Percentiles rank a stretch among this genome's conserved stretches.
Evolutionary conservation across 495 filamentous ascomycete genomes (phyloP).

Genomic region (Apiosordaria backusii): DNA sequence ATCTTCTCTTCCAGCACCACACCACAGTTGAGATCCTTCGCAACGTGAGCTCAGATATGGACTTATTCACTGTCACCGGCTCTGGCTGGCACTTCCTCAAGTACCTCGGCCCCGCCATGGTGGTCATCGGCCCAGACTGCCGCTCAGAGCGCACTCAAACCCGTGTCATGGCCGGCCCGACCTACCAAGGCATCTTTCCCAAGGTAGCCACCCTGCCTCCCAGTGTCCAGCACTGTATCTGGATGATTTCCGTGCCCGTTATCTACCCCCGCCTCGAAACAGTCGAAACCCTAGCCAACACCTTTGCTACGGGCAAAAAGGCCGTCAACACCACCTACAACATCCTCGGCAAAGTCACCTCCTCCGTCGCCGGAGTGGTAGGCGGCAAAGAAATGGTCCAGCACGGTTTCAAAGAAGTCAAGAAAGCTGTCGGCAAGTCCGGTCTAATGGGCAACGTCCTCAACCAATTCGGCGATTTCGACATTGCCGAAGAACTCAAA

Average conservation of each 20-base stretch:
- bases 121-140: constrained; percentile 84
- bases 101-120: constrained; percentile 86
- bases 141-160: constrained; percentile 85
- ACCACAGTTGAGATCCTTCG: constrained; percentile 91
- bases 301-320: constrained; percentile 92
- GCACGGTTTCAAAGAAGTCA: constrained; percentile 88
- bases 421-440: constrained; percentile 90
- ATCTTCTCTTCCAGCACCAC: constrained; percentile 98
- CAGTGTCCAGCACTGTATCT: constrained; percentile 91
- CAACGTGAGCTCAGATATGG: constrained; percentile 76
- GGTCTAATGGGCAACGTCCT: constrained; percentile 92
- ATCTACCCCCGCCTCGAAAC: constrained; percentile 90
- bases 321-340: constrained; percentile 95
- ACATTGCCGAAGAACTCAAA: constrained; percentile 86
- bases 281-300: constrained; percentile 83
- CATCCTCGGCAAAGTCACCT: constrained; percentile 86
- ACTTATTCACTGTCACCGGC: constrained; percentile 95
- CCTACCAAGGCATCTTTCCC: constrained; percentile 95
- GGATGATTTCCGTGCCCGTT: constrained; percentile 87
- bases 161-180: constrained; percentile 92
- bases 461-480: constrained; percentile 96
- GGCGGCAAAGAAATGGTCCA: constrained; percentile 89
- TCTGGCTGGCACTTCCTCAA: constrained; percentile 98
- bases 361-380: constrained; percentile 88
- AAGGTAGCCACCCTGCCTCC: constrained; percentile 90